These are phyloP conservation scores for Russula griseocarnosa DNA, from an alignment of 768 basidiomycete genomes.

Conservation along the genomic window DNA sequence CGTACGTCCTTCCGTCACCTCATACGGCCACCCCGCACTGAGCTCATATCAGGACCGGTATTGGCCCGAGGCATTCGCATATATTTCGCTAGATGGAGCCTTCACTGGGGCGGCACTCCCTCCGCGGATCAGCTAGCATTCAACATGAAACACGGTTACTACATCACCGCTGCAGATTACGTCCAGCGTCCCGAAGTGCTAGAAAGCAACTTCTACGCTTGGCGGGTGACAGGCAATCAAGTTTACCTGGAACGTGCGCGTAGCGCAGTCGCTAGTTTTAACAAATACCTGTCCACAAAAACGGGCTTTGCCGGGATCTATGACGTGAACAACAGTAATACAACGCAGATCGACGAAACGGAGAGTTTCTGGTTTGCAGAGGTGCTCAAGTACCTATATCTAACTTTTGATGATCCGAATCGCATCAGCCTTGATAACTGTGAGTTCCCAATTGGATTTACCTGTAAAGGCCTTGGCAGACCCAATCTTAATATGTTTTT, in stretches of 20 bases:
- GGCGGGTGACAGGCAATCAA: conserved; percentile 61
- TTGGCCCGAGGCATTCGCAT: conserved; percentile 70
- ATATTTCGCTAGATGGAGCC: conserved; percentile 55
- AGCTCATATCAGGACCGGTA: conserved; percentile 55
- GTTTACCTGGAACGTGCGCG: conserved; percentile 66
- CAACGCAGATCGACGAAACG: conserved; percentile 51
- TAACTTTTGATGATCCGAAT: conserved; percentile 69
- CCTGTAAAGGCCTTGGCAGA: too few species aligned
- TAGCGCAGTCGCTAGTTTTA: conserved; percentile 55
- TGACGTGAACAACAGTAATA: conserved; percentile 48
- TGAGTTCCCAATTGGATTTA: conserved; percentile 35
- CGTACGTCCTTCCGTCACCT: conserved; percentile 41
- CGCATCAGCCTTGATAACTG: conserved; percentile 63
- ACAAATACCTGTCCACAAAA: conserved; percentile 45
- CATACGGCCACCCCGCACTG: neutral
- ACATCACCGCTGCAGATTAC: conserved; percentile 52
- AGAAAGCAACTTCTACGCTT: conserved; percentile 79
- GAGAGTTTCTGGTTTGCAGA: conserved; percentile 74
- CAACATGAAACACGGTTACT: conserved; percentile 61
- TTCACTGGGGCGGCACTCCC: conserved; percentile 49
- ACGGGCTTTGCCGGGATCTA: conserved; percentile 55
- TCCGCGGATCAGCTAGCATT: conserved; percentile 44
- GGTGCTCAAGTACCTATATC: conserved; percentile 70
- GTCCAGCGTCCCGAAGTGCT: conserved; percentile 73
- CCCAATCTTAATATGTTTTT: neutral